phyloP scores from a whole-genome alignment of 148 eudicot genomes.

The Linanthus parryae region DNA sequence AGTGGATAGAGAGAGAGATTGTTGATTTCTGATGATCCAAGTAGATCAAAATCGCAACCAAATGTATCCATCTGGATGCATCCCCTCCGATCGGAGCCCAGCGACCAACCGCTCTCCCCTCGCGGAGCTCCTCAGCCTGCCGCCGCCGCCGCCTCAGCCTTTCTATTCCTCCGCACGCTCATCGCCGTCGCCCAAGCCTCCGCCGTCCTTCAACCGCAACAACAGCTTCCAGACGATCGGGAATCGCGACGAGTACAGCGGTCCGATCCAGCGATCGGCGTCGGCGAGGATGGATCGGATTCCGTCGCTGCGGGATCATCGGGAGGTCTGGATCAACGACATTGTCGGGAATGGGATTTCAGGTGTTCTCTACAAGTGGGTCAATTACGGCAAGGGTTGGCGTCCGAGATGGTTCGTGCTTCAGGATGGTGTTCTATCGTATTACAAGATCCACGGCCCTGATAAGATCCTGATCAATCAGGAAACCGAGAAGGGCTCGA shows the following conservation, averaged over 20 bases:
- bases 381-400: conserved; percentile 88
- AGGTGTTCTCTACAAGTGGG: conserved; percentile 75
- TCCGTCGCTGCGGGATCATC: conserved; percentile 21
- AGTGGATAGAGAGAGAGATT: no score
- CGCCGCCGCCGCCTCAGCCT: background rate
- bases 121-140: conserved; percentile 9
- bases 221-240: background rate
- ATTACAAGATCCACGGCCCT: conserved; percentile 77
- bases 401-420: conserved; percentile 75
- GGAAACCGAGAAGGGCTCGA: conserved; percentile 50
- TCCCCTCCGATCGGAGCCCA: conserved; percentile 24
- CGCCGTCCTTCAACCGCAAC: background rate
- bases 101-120: conserved; percentile 5
- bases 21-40: background rate
- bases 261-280: background rate
- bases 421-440: conserved; percentile 76
- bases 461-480: conserved; percentile 41
- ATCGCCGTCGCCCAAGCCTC: background rate
- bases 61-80: conserved; percentile 64
- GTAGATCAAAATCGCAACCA: background rate
- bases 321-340: conserved; percentile 49
- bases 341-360: conserved; percentile 62
- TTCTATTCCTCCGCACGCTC: background rate
- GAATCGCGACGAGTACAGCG: background rate
- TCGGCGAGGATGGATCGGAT: background rate